phyloP scores from a whole-genome alignment of 148 eudicot species.

The Heliosperma pusillum region DNA sequence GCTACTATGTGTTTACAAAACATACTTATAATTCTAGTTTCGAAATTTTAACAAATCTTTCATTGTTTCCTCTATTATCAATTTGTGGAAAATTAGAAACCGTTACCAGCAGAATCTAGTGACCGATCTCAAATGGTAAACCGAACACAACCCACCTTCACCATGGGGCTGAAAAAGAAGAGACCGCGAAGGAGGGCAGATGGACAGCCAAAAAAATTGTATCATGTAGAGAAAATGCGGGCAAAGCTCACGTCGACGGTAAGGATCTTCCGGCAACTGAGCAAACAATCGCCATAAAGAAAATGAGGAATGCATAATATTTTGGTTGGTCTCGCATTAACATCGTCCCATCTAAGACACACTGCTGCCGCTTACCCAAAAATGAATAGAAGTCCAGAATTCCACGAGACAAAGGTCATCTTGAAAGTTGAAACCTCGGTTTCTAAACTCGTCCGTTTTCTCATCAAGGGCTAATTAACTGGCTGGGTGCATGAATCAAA shows the following conservation, averaged over 20 bases:
- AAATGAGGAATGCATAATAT: too few relatives aligned
- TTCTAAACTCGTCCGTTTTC: not conserved
- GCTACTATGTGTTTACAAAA: constrained; percentile 3
- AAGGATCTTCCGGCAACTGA: not conserved
- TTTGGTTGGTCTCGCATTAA: too few relatives aligned
- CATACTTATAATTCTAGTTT: not conserved
- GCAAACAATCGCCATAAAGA: constrained; percentile 3
- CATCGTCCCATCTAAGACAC: too few relatives aligned
- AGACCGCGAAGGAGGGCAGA: too few relatives aligned
- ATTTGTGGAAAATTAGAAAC: not conserved
- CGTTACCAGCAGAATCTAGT: too few relatives aligned
- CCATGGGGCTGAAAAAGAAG: too few relatives aligned
- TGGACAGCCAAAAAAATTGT: too few relatives aligned
- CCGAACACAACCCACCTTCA: too few relatives aligned
- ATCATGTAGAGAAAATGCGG: too few relatives aligned
- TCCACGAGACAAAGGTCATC: not conserved
- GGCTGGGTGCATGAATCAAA: constrained; percentile 11
- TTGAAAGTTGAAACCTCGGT: not conserved
- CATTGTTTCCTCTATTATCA: not conserved
- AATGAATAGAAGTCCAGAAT: not conserved
- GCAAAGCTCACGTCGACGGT: too few relatives aligned
- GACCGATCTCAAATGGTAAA: too few relatives aligned
- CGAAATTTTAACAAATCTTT: not conserved
- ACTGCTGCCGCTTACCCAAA: too few relatives aligned
- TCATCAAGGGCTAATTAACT: not conserved